These are phyloP conservation scores for Fusarium tupiense DNA, from an alignment of 2,329 filamentous ascomycete species.

Conservation along the genomic window DNA sequence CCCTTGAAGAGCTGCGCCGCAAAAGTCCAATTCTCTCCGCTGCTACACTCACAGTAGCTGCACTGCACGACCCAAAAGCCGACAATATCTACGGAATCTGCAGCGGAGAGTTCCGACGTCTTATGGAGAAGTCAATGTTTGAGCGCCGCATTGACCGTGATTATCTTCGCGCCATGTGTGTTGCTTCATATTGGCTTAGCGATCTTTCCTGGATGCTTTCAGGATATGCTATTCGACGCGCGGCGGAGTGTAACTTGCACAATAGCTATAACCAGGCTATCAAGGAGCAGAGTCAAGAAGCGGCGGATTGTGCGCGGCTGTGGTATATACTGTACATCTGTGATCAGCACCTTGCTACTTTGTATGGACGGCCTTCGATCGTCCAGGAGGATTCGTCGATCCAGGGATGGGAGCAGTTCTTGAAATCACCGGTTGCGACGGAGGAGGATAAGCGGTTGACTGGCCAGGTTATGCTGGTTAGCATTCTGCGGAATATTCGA, in stretches of 20 bases:
- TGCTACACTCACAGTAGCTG: constrained; percentile 66
- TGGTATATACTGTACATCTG: constrained; percentile 72
- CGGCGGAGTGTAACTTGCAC: constrained; percentile 58
- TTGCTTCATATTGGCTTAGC: constrained; percentile 71
- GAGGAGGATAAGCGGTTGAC: constrained; percentile 65
- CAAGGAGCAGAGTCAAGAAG: constrained; percentile 52
- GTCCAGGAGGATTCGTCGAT: constrained; percentile 67
- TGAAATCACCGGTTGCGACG: constrained; percentile 61
- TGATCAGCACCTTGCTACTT: constrained; percentile 69
- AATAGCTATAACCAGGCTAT: constrained; percentile 54
- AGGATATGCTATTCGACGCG: constrained; percentile 61
- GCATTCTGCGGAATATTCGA: constrained; percentile 65
- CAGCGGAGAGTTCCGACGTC: constrained; percentile 64
- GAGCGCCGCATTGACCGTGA: constrained; percentile 55
- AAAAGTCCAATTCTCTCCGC: constrained; percentile 66
- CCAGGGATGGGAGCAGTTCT: constrained; percentile 65
- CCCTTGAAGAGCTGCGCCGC: constrained; percentile 61
- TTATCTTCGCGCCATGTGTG: constrained; percentile 67
- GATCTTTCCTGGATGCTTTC: constrained; percentile 71
- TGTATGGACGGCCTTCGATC: constrained; percentile 67
- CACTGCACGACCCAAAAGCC: constrained; percentile 65
- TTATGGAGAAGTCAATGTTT: constrained; percentile 60
- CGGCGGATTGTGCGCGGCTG: constrained; percentile 63
- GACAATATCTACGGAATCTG: constrained; percentile 63
- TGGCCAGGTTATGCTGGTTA: constrained; percentile 68